Base-by-base conservation (phyloP, 1,284 basidiomycete genomes). In the Bjerkandera adusta region DNA sequence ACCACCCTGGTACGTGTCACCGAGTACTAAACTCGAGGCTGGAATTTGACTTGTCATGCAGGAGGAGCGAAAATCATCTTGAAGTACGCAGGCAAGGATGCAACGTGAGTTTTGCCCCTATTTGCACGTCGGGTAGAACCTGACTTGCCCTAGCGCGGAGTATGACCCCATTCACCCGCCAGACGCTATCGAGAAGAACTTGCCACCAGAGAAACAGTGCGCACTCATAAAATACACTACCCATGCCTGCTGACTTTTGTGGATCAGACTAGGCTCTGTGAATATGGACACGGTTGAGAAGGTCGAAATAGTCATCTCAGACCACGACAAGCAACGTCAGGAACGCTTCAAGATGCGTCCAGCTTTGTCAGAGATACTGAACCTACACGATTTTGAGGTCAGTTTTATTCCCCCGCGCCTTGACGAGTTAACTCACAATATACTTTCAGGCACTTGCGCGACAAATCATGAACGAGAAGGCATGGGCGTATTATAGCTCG, bases 81-180 rank as follows among this genome's bases (percentile, higher is more conserved):
- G 56, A 83, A 83, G 58, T 86, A 88, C 54, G 86, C 83, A 0
- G 86, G 88, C 20, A 82, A 79, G 64, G 87, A 90, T 51, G 87
- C 85, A 2, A 87, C 85, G 73, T 77, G 55, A 58, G 73, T 59
- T n/a, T n/a, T n/a, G n/a, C n/a, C n/a, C n/a, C n/a, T n/a, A n/a
- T n/a, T n/a, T n/a, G n/a, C n/a, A n/a, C n/a, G n/a, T n/a, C n/a
- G n/a, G n/a, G n/a, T n/a, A n/a, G n/a, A n/a, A n/a, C n/a, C n/a
- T n/a, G n/a, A n/a, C n/a, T n/a, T 15, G n/a, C 7, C 10, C 2
- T 25, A 74, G 72, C 2, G 77, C 77, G 53, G 81, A 73, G 48
- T 81, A 80, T 52, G 79, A 80, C 48, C 76, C 78, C 12, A 82
- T 85, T 43, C 83, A 84, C 55, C 79, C 80, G 2, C 80, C 79